These are phyloP conservation scores for Rhododendron vialii DNA, from an alignment of 148 eudicot genomes.

Conservation along the genomic window DNA sequence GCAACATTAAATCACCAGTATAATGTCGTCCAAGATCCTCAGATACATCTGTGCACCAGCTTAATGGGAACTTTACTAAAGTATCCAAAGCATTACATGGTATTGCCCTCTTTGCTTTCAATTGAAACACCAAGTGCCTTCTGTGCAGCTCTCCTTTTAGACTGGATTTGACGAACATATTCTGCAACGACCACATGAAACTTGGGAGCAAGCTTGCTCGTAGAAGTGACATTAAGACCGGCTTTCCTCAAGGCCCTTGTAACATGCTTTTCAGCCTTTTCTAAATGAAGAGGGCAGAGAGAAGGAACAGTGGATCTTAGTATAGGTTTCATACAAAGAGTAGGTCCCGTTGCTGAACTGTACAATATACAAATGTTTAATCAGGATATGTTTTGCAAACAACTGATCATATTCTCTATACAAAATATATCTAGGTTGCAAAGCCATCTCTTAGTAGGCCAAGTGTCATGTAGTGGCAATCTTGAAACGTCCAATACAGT, in stretches of 20 bases:
- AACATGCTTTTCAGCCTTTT: constrained; percentile 31
- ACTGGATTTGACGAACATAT: constrained; percentile 51
- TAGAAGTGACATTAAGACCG: constrained; percentile 39
- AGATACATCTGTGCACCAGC: background rate
- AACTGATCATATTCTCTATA: background rate
- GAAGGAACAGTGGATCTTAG: constrained; percentile 47
- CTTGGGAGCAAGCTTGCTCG: constrained; percentile 46
- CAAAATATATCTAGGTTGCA: background rate
- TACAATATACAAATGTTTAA: background rate
- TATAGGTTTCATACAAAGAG: constrained; percentile 51
- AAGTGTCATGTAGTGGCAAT: background rate
- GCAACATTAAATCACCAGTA: background rate
- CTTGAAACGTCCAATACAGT: background rate
- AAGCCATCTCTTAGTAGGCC: background rate
- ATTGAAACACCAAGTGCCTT: constrained; percentile 4
- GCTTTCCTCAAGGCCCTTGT: constrained; percentile 43
- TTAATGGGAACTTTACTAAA: background rate
- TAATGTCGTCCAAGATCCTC: background rate
- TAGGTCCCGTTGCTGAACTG: constrained; percentile 35
- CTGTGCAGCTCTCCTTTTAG: constrained; percentile 39
- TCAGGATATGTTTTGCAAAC: background rate
- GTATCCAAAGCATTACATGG: background rate
- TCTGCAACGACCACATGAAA: constrained; percentile 52
- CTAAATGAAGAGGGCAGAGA: constrained; percentile 39
- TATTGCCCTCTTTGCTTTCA: background rate